These are phyloP conservation scores for Mollisia scopiformis DNA, from an alignment of 2,329 filamentous ascomycete species.

Conservation along the genomic window DNA sequence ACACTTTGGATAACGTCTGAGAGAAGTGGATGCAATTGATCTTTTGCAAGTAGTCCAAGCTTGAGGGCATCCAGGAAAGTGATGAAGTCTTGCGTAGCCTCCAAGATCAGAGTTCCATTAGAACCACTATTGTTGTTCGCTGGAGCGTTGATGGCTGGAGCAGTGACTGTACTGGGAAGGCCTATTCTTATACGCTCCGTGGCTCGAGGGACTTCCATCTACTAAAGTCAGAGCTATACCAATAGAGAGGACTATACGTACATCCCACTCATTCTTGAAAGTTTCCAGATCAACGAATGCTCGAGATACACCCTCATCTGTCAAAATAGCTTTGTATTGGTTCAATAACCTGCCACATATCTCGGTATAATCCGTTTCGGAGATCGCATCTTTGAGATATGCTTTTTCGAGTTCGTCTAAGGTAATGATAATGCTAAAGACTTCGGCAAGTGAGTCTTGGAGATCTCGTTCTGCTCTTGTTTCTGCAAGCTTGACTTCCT, in stretches of 20 bases:
- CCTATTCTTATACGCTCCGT: conserved; percentile 92
- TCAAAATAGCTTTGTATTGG: conserved; percentile 94
- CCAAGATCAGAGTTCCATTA: conserved; percentile 69
- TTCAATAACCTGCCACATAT: conserved; percentile 92
- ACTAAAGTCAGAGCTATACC: not conserved
- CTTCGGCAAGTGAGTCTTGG: conserved; percentile 93
- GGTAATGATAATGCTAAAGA: conserved; percentile 97
- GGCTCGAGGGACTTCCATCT: conserved; percentile 94
- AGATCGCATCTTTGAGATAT: conserved; percentile 92
- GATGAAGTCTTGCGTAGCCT: conserved; percentile 97
- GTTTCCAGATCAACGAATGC: conserved; percentile 87
- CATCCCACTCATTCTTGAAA: conserved; percentile 92
- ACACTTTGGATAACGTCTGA: conserved; percentile 97
- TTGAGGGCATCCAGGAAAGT: conserved; percentile 95
- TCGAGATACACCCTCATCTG: conserved; percentile 86
- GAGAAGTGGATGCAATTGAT: conserved; percentile 91
- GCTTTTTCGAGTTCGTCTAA: conserved; percentile 95
- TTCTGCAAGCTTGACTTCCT: conserved; percentile 93
- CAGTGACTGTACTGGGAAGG: conserved; percentile 79
- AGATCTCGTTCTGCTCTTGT: conserved; percentile 88
- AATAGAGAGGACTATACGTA: conserved; percentile 51
- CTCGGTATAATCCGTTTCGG: conserved; percentile 91
- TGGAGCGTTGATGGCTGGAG: conserved; percentile 48
- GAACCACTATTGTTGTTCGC: conserved; percentile 44
- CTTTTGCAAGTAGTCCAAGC: conserved; percentile 89